These are phyloP conservation scores for Hansenula lynferdii DNA, from an alignment of 1,139 yeast genomes.

Conservation along the genomic window DNA sequence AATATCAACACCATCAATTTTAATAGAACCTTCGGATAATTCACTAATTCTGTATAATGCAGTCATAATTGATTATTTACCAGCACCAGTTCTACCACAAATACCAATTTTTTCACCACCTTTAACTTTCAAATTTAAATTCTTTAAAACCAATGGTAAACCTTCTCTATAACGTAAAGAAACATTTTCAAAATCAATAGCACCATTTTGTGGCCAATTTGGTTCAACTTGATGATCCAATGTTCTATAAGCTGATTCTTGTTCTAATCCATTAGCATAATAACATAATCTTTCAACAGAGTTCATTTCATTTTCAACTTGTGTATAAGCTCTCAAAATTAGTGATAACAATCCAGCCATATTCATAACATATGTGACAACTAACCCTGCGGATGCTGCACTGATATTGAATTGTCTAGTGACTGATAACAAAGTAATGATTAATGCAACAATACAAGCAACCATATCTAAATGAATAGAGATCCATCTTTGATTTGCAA, in stretches of 20 bases:
- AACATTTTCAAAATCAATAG: conserved; percentile 47
- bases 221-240: conserved; percentile 42
- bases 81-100: conserved; percentile 66
- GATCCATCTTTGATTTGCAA: conserved; percentile 58
- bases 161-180: conserved; percentile 58
- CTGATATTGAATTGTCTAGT: conserved; percentile 53
- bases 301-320: conserved; percentile 75
- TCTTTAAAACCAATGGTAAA: conserved; percentile 55
- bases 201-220: conserved; percentile 50
- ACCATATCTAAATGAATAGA: conserved; percentile 45
- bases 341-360: conserved; percentile 46
- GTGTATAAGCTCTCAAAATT: conserved; percentile 46
- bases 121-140: conserved; percentile 41
- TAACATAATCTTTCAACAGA: conserved; percentile 72
- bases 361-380: conserved; percentile 53
- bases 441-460: conserved; percentile 35
- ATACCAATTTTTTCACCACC: conserved; percentile 49
- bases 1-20: conserved; percentile 48
- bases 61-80: conserved; percentile 56
- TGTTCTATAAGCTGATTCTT: conserved; percentile 50
- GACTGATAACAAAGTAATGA: conserved; percentile 55
- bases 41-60: conserved; percentile 51
- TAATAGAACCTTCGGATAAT: conserved; percentile 36
- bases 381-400: conserved; percentile 68
- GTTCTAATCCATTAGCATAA: conserved; percentile 62